Percentiles rank a stretch among this genome's conserved stretches.
Conservation (phyloP, 768 basidiomycete species). For the Infundibulicybe gibba region DNA sequence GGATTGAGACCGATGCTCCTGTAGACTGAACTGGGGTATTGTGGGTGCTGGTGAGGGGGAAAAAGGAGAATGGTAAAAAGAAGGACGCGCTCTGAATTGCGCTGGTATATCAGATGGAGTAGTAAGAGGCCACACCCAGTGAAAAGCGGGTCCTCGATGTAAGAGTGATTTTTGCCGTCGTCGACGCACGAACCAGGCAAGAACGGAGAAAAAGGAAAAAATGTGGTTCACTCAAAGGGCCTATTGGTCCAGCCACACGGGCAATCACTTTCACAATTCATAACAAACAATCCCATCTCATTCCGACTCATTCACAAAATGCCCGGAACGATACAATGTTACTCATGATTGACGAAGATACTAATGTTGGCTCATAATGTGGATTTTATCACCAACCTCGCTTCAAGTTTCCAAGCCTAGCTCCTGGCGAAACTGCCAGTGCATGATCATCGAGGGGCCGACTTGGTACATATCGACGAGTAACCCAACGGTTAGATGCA, state of each 20-base stretch:
- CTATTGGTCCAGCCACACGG: conserved; percentile 7
- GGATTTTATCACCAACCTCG: no score
- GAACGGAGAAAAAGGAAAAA: conserved; percentile 14
- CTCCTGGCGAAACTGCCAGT: no score
- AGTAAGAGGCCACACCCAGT: conserved; percentile 25
- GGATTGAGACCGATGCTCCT: conserved; percentile 10
- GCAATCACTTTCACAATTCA: neutral
- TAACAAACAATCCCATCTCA: conserved; percentile 1
- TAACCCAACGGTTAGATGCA: no score
- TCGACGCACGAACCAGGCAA: conserved; percentile 17
- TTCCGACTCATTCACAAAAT: no score
- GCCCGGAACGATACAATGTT: no score
- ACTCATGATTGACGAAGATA: no score
- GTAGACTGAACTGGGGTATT: conserved; percentile 11
- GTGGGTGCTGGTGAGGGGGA: conserved; percentile 19
- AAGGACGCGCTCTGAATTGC: conserved; percentile 32
- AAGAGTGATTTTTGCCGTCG: conserved; percentile 23
- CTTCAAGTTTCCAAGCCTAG: no score
- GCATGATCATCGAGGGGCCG: no score
- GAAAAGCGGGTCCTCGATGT: conserved; percentile 26
- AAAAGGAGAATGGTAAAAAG: conserved; percentile 32
- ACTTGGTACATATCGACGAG: no score
- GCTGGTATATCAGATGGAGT: conserved; percentile 11
- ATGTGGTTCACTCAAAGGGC: conserved; percentile 11
- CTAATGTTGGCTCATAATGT: no score